These are phyloP conservation scores for Neoscytalidium dimidiatum DNA, from an alignment of 2,329 filamentous ascomycete genomes.

Conservation along the genomic window DNA sequence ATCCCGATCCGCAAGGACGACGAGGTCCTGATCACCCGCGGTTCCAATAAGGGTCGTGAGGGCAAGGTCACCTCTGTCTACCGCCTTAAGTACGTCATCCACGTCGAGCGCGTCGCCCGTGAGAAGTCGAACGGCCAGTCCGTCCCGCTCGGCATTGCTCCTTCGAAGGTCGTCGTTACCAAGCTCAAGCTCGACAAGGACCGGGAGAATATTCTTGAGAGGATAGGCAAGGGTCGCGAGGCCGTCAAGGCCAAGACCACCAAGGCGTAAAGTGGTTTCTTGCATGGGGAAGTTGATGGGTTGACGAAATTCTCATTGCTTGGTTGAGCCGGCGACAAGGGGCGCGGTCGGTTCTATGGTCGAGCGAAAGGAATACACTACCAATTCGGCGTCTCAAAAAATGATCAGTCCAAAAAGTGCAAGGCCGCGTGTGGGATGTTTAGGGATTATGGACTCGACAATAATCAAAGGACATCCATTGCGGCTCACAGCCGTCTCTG, in stretches of 20 bases:
- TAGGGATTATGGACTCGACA: slow-evolving; percentile 34
- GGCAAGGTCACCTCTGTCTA: slow-evolving; percentile 96
- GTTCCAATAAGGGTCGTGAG: slow-evolving; percentile 95
- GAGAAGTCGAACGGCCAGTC: slow-evolving; percentile 98
- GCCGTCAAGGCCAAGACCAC: slow-evolving; percentile 67
- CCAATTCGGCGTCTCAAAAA: slow-evolving; percentile 29
- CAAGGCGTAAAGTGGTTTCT: slow-evolving; percentile 46
- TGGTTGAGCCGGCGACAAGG: slow-evolving; percentile 28
- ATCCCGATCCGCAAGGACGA: slow-evolving; percentile 71
- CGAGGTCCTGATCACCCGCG: slow-evolving; percentile 90
- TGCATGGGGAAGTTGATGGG: slow-evolving; percentile 28
- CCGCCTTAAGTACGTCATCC: slow-evolving; percentile 81
- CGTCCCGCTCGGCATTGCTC: slow-evolving; percentile 90
- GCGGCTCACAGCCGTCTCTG: neutral
- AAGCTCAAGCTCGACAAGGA: slow-evolving; percentile 98
- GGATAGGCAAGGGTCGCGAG: slow-evolving; percentile 80
- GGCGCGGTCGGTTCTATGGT: slow-evolving; percentile 36
- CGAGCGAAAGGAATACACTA: slow-evolving; percentile 43
- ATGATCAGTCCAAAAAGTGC: slow-evolving; percentile 29
- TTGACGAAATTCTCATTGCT: slow-evolving; percentile 43
- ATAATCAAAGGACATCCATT: slow-evolving; percentile 20
- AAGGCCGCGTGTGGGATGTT: slow-evolving; percentile 40
- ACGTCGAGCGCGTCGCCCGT: slow-evolving; percentile 93
- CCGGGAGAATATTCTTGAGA: slow-evolving; percentile 83
- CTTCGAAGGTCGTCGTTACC: slow-evolving; percentile 96